Conservation (phyloP, 306 rosid genomes). For the Ceratonia siliqua region DNA sequence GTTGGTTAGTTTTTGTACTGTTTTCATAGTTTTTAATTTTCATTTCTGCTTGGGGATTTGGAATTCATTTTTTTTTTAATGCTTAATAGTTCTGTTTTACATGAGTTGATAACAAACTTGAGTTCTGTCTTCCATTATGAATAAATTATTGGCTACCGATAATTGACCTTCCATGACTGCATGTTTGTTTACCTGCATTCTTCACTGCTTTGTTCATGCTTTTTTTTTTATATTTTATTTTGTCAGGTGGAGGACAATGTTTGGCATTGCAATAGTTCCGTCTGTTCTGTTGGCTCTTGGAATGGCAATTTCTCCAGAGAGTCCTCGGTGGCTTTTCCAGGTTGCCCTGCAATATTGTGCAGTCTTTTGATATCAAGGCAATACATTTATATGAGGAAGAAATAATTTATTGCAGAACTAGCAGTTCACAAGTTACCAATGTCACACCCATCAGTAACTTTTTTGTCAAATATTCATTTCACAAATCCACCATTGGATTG, state of each 20-base stretch:
- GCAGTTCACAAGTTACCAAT: not conserved
- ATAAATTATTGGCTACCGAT: not conserved
- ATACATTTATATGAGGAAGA: not conserved
- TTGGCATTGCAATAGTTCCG: slow-evolving; percentile 84
- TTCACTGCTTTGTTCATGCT: not conserved
- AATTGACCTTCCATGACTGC: not conserved
- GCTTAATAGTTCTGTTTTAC: slow-evolving; percentile 12
- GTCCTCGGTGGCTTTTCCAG: slow-evolving; percentile 99
- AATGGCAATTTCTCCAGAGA: slow-evolving; percentile 89
- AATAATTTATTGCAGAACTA: not conserved
- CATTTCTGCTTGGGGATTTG: no score
- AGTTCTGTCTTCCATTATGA: slow-evolving; percentile 2
- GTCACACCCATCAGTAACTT: slow-evolving; percentile 7
- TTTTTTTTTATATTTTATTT: not conserved
- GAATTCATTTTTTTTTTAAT: no score
- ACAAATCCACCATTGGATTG: not conserved
- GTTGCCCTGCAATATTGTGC: slow-evolving; percentile 41
- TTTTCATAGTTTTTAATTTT: not conserved
- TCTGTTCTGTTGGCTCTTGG: slow-evolving; percentile 85
- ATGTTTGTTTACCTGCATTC: not conserved
- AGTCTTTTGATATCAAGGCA: slow-evolving; percentile 26
- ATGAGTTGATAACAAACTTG: not conserved
- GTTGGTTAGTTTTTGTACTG: not conserved
- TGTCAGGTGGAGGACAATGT: slow-evolving; percentile 96
- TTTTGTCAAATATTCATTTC: not conserved